Percentiles rank a stretch among this genome's conserved stretches.
These are phyloP conservation scores for Pythium sukuiense DNA, from an alignment of 352 stramenopile species.

Conservation along the genomic window DNA sequence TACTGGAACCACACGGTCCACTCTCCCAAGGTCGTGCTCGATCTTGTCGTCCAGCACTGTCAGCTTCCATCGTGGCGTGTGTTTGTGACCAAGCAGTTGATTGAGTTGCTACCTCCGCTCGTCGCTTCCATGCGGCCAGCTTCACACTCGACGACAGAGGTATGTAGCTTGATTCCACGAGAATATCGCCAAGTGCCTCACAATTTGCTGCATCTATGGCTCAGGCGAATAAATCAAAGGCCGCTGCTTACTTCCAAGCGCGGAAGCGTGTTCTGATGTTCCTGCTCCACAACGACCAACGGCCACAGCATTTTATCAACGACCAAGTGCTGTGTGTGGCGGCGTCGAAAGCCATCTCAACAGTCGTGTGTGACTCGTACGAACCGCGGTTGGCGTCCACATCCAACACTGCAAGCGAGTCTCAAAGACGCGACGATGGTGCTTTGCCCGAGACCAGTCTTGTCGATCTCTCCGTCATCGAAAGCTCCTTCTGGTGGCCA, in stretches of 20 bases:
- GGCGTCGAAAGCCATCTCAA: slow-evolving; percentile 57
- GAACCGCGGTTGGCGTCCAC: slow-evolving; percentile 39
- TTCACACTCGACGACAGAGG: slow-evolving; percentile 47
- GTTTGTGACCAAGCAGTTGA: slow-evolving; percentile 80
- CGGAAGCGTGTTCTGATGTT: slow-evolving; percentile 55
- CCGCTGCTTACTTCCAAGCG: slow-evolving; percentile 62
- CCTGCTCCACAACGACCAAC: slow-evolving; percentile 51
- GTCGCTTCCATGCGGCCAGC: slow-evolving; percentile 69
- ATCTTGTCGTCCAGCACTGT: slow-evolving; percentile 76
- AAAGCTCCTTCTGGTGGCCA: slow-evolving; percentile 83
- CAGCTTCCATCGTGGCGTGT: slow-evolving; percentile 58
- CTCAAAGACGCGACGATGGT: slow-evolving; percentile 55
- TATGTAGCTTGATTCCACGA: slow-evolving; percentile 1
- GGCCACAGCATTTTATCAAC: slow-evolving; percentile 45
- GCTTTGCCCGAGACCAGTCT: slow-evolving; percentile 68
- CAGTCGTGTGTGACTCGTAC: slow-evolving; percentile 79
- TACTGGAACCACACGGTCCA: slow-evolving; percentile 87
- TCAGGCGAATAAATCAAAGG: slow-evolving; percentile 46
- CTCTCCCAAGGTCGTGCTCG: slow-evolving; percentile 57
- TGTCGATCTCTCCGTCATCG: slow-evolving; percentile 71
- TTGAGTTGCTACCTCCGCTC: slow-evolving; percentile 69
- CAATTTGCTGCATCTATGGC: not conserved
- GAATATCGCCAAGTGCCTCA: not conserved
- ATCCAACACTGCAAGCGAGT: slow-evolving; percentile 18
- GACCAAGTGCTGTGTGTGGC: slow-evolving; percentile 50